Evolutionary conservation across 169 alveolate species (phyloP).

Genomic region (Plasmodium gaboni): DNA sequence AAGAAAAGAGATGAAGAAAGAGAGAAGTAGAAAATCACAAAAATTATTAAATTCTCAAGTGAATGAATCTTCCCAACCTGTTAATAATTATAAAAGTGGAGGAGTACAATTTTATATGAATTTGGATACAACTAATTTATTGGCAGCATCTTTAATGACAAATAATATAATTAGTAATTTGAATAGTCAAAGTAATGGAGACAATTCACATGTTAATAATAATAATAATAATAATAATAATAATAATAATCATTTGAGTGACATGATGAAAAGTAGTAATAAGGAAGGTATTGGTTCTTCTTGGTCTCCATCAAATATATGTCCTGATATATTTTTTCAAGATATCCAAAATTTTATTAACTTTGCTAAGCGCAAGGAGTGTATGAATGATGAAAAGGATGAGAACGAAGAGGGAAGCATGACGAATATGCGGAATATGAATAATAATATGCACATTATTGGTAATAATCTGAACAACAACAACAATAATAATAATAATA

Average conservation of each 20-base stretch:
- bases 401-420: background rate
- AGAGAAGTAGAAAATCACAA: background rate
- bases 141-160: too few relatives aligned
- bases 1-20: constrained; percentile 8
- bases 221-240: background rate
- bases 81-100: too few relatives aligned
- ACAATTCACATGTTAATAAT: background rate
- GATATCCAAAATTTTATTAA: constrained; percentile 63
- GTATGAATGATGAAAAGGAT: background rate
- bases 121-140: too few relatives aligned
- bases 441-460: background rate
- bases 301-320: background rate
- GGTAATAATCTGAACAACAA: background rate
- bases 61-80: background rate
- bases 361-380: constrained; percentile 40
- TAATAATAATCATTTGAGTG: background rate
- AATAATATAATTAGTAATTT: background rate
- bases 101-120: too few relatives aligned
- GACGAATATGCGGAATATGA: background rate
- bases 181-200: constrained; percentile 4
- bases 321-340: constrained; percentile 30
- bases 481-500: background rate
- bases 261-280: background rate
- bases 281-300: background rate
- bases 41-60: background rate